Conservation (phyloP, 1,284 basidiomycete species). For the Moesziomyces aphidis region DNA sequence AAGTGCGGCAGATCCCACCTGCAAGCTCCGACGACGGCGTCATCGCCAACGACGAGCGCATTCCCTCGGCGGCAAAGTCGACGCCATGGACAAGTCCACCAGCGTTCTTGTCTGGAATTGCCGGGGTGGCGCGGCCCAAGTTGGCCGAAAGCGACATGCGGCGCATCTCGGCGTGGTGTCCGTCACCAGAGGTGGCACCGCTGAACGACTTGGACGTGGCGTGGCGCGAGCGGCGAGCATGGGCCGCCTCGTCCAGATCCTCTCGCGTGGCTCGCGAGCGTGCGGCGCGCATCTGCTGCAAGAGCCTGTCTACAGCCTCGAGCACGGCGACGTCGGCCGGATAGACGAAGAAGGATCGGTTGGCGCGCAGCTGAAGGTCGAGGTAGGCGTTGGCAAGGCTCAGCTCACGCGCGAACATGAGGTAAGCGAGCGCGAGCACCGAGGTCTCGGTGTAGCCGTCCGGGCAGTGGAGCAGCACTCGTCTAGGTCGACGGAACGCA, state of each 20-base stretch:
- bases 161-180: slow-evolving; percentile 10
- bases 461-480: slow-evolving; percentile 64
- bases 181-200: slow-evolving; percentile 11
- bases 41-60: slow-evolving; percentile 7
- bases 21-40: slow-evolving; percentile 11
- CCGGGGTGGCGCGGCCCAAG: neutral
- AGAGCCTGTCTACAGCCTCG: slow-evolving; percentile 78
- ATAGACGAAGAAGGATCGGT: slow-evolving; percentile 89
- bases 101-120: neutral
- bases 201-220: slow-evolving; percentile 27
- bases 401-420: slow-evolving; percentile 82
- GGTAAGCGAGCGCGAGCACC: slow-evolving; percentile 84
- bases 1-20: slow-evolving; percentile 30
- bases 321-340: slow-evolving; percentile 82
- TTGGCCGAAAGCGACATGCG: slow-evolving; percentile 23
- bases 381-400: slow-evolving; percentile 85
- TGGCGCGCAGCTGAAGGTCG: slow-evolving; percentile 76
- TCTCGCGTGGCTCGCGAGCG: slow-evolving; percentile 11
- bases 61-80: slow-evolving; percentile 4
- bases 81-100: neutral
- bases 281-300: slow-evolving; percentile 12
- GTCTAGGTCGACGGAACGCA: slow-evolving; percentile 23
- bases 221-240: slow-evolving; percentile 19
- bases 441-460: slow-evolving; percentile 82
- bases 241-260: slow-evolving; percentile 6